A percentile compares a stretch with the other conserved stretches of the same genome.
phyloP scores from a whole-genome alignment of 352 stramenopile genomes.

The Aphanomyces astaci region DNA sequence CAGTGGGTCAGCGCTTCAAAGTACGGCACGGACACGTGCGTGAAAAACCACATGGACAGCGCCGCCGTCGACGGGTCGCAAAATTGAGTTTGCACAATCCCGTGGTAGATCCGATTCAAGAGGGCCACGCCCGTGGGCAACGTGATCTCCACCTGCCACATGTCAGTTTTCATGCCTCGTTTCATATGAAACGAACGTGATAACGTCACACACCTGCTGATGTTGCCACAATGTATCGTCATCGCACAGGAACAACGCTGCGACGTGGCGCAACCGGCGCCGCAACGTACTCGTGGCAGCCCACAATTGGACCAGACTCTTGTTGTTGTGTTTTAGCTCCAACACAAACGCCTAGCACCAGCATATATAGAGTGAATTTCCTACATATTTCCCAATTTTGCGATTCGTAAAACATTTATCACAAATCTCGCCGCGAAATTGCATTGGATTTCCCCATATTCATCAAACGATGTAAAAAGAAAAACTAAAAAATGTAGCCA shows the following conservation, averaged over 20 bases:
- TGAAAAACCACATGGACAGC: slow-evolving; percentile 21
- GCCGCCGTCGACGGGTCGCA: background rate
- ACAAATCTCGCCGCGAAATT: too few species aligned
- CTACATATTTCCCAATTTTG: too few species aligned
- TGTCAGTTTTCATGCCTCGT: too few species aligned
- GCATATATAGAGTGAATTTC: too few species aligned
- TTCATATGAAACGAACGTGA: too few species aligned
- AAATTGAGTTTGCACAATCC: background rate
- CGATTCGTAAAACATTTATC: too few species aligned
- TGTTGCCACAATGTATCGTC: slow-evolving; percentile 12
- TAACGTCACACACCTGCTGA: background rate
- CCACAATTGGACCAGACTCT: background rate
- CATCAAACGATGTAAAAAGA: too few species aligned
- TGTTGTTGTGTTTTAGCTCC: background rate
- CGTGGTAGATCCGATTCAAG: background rate
- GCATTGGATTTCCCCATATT: too few species aligned
- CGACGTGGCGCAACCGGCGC: background rate
- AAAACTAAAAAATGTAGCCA: too few species aligned
- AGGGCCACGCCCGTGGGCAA: background rate
- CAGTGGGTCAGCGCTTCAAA: background rate
- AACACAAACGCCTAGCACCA: slow-evolving; percentile 18
- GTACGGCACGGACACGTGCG: background rate
- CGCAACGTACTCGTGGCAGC: background rate
- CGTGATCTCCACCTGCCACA: background rate
- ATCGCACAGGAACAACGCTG: slow-evolving; percentile 5